Evolutionary conservation across 225 moss, liverwort and hornwort genomes (phyloP), one percentile per base, ranked within the genome.

Genomic region (Marchantia paleacea): DNA sequence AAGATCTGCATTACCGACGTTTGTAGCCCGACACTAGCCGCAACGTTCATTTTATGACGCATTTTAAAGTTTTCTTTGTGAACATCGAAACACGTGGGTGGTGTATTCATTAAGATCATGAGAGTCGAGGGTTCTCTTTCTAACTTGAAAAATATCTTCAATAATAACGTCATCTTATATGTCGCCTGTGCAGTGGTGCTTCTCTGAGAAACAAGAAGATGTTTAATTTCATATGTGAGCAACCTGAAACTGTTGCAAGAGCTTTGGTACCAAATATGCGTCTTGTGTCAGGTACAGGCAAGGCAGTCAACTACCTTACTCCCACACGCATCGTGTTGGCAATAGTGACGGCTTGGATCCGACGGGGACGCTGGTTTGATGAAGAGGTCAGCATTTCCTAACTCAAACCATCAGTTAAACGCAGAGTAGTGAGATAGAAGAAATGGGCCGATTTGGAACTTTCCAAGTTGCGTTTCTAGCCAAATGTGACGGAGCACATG

Each of bases 301-400:
- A 91, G 85, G 94, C 94, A 72, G 85, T 92, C 68, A 92, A 94
- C 50, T 94, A 94, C 79, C 88, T 94, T 20, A 94, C 96, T 67
- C 94, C 94, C 66, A 87, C 91, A 84, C 90, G 96, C 48, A 94
- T 96, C 69, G 85, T 92, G 74, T 80, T 96, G 81, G 94, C 96
- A 49, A 94, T 92, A 78, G 87, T 96, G 53, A 94, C 89, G 65
- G 90, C 85, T 68, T 96, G 94, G 96, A 88, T 92, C 77, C 87
- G 91, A 81, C 94, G 94, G 16, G 94, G 94, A 82, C 92, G 91
- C 77, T 96, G 96, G 96, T 96, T 94, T 85, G 94, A 96, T 80
- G 86, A 91, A 84, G 92, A 96, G 88, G 93, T 93, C 62, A 48
- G 72, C 61, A 24, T 75, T 74, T 72, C 48, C 31, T 66, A 52